Conservation (phyloP, 768 basidiomycete species). For the Trichaptum fuscoviolaceum region DNA sequence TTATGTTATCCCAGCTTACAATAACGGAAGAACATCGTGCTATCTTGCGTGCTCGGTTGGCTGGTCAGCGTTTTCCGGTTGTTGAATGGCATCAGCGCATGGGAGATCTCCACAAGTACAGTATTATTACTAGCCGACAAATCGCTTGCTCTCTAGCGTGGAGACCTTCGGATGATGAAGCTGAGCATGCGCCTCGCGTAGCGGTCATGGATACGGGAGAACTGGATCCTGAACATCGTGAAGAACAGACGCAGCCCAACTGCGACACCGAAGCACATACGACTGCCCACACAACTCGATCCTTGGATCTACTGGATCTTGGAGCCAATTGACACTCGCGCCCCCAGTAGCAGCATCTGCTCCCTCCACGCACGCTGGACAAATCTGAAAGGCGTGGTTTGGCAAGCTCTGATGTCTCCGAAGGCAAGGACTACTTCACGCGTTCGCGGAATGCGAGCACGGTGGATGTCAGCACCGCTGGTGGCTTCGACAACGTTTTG, state of each 20-base stretch:
- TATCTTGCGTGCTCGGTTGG: conserved; percentile 87
- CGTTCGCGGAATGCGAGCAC: too few species aligned
- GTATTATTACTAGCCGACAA: conserved; percentile 65
- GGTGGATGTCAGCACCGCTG: too few species aligned
- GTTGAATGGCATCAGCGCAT: conserved; percentile 95
- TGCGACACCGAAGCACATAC: conserved; percentile 63
- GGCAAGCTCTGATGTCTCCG: conserved; percentile 42
- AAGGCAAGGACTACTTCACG: conserved; percentile 56
- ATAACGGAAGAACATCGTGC: conserved; percentile 90
- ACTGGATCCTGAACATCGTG: conserved; percentile 69
- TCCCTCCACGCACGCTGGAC: conserved; percentile 25
- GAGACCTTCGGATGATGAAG: conserved; percentile 63
- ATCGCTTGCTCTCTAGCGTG: too few species aligned
- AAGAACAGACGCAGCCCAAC: conserved; percentile 64
- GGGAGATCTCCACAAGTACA: conserved; percentile 91
- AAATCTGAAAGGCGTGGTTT: conserved; percentile 23
- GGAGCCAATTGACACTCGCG: conserved; percentile 55
- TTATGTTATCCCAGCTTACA: conserved; percentile 90
- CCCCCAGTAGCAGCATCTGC: conserved; percentile 34
- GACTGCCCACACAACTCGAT: conserved; percentile 35
- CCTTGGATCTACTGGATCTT: conserved; percentile 56
- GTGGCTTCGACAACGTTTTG: conserved; percentile 75
- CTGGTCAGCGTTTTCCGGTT: conserved; percentile 94
- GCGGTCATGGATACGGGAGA: conserved; percentile 67
- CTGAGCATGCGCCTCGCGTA: conserved; percentile 29